A percentile compares a stretch with the other conserved stretches of the same genome.
Evolutionary conservation across 495 filamentous ascomycete species (phyloP).

Genomic region (Podospora didyma): DNA sequence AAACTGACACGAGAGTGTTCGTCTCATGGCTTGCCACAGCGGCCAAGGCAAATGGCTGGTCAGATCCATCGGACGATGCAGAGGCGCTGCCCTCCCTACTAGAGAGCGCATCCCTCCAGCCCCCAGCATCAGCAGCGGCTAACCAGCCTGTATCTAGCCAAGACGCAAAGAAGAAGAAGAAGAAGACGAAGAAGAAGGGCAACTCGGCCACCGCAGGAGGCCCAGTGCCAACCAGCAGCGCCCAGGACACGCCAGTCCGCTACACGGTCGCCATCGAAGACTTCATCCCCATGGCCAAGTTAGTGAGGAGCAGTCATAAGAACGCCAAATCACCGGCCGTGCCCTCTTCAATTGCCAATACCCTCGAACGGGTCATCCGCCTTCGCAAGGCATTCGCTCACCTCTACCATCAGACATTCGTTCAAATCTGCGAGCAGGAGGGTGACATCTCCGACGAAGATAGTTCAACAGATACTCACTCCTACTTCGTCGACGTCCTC

Average conservation of each 20-base stretch:
- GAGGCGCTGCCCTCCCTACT: not conserved
- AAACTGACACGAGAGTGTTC: not conserved
- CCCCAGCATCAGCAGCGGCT: not conserved
- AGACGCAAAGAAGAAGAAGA: too few species aligned
- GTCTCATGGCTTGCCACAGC: conserved; percentile 1
- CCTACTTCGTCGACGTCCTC: not conserved
- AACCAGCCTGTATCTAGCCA: too few species aligned
- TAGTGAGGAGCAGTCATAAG: not conserved
- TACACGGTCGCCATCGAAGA: not conserved
- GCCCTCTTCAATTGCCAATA: not conserved
- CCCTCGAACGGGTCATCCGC: not conserved
- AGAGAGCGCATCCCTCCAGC: not conserved
- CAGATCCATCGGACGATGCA: not conserved
- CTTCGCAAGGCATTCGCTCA: not conserved
- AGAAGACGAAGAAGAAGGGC: too few species aligned
- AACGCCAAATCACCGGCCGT: not conserved
- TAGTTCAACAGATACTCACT: not conserved
- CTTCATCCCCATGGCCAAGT: conserved; percentile 4
- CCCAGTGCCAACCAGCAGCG: too few species aligned
- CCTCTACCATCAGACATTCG: too few species aligned
- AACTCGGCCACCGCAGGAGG: too few species aligned
- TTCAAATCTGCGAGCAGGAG: not conserved
- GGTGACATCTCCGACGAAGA: not conserved
- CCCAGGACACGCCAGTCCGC: not conserved
- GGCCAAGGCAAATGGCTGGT: not conserved